These are phyloP conservation scores for Aquilaria malaccensis DNA, from an alignment of 345 rosid species.

Conservation along the genomic window DNA sequence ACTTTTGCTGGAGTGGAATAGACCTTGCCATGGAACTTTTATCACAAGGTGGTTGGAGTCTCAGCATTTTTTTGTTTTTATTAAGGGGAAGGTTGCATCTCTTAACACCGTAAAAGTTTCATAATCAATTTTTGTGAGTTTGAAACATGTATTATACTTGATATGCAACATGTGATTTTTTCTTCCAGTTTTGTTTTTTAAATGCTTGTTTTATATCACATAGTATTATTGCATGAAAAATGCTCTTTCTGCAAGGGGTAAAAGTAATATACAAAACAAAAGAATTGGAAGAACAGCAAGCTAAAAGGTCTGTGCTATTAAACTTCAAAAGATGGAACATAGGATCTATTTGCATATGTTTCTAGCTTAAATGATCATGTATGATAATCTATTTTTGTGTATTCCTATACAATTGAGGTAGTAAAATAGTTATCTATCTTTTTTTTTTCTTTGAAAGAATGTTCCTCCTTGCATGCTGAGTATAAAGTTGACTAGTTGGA, in stretches of 20 bases:
- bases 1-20: constrained; percentile 92
- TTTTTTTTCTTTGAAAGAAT: not conserved
- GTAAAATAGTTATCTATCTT: not conserved
- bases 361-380: constrained; percentile 1
- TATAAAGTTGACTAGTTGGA: too few species aligned
- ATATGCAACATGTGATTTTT: constrained; percentile 4
- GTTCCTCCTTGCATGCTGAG: too few species aligned
- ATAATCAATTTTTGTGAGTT: constrained; percentile 54
- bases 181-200: not conserved
- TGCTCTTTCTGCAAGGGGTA: constrained; percentile 50
- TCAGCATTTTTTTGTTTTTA: constrained; percentile 75
- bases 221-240: constrained; percentile 4
- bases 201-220: constrained; percentile 11
- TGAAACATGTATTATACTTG: not conserved
- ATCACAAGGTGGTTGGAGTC: constrained; percentile 88
- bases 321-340: too few species aligned
- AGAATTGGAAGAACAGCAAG: constrained; percentile 83
- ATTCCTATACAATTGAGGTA: not conserved
- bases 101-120: constrained; percentile 59
- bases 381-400: not conserved
- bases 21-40: constrained; percentile 80
- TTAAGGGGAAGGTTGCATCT: constrained; percentile 92
- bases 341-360: too few species aligned
- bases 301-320: constrained; percentile 48
- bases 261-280: constrained; percentile 70